phyloP scores from a whole-genome alignment of 306 rosid species.

The Cicer cuneatum region DNA sequence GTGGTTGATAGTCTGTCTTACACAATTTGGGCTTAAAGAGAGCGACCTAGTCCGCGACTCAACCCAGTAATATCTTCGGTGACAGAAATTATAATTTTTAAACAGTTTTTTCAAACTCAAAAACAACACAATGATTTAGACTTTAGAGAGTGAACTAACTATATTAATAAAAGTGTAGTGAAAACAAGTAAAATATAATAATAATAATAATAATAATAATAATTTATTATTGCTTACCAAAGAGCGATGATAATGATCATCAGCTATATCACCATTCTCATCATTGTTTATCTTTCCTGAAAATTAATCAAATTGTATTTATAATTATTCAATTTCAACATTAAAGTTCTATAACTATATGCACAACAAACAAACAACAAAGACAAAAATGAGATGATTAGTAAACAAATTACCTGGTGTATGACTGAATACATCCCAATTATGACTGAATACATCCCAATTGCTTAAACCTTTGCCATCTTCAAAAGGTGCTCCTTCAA shows the following conservation, averaged over 20 bases:
- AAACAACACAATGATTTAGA: background rate
- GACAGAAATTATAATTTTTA: too few relatives aligned
- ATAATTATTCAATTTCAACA: slow-evolving; percentile 5
- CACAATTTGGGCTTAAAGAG: too few relatives aligned
- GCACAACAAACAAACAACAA: background rate
- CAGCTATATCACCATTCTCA: slow-evolving; percentile 71
- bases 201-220: too few relatives aligned
- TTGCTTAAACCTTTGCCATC: slow-evolving; percentile 66
- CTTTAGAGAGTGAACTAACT: background rate
- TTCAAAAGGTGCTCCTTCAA: slow-evolving; percentile 69
- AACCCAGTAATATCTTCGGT: too few relatives aligned
- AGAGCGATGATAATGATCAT: slow-evolving; percentile 74
- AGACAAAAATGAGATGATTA: background rate
- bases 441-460: slow-evolving; percentile 69
- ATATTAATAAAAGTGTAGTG: background rate
- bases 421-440: slow-evolving; percentile 68
- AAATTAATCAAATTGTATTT: background rate
- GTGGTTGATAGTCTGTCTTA: too few relatives aligned
- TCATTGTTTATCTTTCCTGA: slow-evolving; percentile 56
- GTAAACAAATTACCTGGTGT: slow-evolving; percentile 49
- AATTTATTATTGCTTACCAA: too few relatives aligned
- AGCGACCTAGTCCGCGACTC: too few relatives aligned
- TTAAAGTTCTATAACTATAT: slow-evolving; percentile 12
- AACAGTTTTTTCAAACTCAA: too few relatives aligned
- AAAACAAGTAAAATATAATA: background rate